phyloP scores from a whole-genome alignment of 2,329 filamentous ascomycete genomes.

The Escovopsis sp. region DNA sequence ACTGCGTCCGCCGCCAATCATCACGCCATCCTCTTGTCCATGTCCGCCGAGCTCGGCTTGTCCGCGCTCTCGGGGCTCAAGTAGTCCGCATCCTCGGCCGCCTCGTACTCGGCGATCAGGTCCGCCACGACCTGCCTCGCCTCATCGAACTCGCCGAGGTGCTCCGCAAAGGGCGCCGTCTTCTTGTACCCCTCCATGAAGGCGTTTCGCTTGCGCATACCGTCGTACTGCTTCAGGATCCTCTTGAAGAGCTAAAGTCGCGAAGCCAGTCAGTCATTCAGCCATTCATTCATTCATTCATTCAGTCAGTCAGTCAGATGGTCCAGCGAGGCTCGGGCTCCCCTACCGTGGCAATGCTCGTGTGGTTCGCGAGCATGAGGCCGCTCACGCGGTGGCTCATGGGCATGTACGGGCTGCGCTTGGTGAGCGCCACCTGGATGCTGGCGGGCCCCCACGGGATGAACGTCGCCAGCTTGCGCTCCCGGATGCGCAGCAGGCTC shows the following conservation, averaged over 20 bases:
- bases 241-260: slow-evolving; percentile 66
- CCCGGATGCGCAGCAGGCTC: slow-evolving; percentile 86
- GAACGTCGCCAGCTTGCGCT: slow-evolving; percentile 85
- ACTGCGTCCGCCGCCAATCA: background rate
- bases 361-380: slow-evolving; percentile 96
- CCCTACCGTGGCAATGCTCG: slow-evolving; percentile 75
- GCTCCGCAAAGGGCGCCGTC: slow-evolving; percentile 83
- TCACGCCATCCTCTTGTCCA: slow-evolving; percentile 34
- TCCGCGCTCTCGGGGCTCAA: slow-evolving; percentile 56
- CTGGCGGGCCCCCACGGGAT: slow-evolving; percentile 97
- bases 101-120: slow-evolving; percentile 88
- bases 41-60: slow-evolving; percentile 36
- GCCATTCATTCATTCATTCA: background rate
- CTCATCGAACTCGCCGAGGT: slow-evolving; percentile 88
- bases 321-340: too few relatives aligned
- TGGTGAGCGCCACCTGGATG: slow-evolving; percentile 92
- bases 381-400: slow-evolving; percentile 91
- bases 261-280: background rate
- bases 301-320: too few relatives aligned
- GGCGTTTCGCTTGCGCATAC: slow-evolving; percentile 88
- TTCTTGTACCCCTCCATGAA: slow-evolving; percentile 96
- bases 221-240: slow-evolving; percentile 83
- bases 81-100: slow-evolving; percentile 82
- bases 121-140: slow-evolving; percentile 83
- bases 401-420: slow-evolving; percentile 89